A percentile compares a stretch with the other conserved stretches of the same genome.
These are phyloP conservation scores for Amanita brunnescens DNA, from an alignment of 768 basidiomycete species.

Conservation along the genomic window DNA sequence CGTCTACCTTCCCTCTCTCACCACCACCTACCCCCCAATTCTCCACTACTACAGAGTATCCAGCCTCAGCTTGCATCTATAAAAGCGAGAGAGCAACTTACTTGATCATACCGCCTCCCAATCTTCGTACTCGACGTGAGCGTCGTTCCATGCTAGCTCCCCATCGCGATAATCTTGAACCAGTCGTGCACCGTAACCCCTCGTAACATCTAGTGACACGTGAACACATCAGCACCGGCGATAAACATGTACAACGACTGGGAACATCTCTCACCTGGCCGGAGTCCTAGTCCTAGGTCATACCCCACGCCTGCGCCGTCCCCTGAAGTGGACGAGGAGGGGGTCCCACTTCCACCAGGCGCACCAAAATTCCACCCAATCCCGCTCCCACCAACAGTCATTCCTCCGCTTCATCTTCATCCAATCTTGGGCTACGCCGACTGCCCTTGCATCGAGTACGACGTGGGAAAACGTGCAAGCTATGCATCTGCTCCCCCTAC, in stretches of 20 bases:
- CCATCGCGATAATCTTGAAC: neutral
- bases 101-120: neutral
- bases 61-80: neutral
- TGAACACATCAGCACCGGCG: neutral
- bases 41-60: neutral
- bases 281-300: neutral
- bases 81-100: neutral
- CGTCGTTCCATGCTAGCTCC: neutral
- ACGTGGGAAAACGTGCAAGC: neutral
- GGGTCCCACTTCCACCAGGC: neutral
- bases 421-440: neutral
- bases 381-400: neutral
- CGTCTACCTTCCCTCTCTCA: neutral
- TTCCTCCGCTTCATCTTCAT: neutral
- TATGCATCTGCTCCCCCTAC: neutral
- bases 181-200: neutral
- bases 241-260: slow-evolving; percentile 1
- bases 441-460: slow-evolving; percentile 1
- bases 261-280: neutral
- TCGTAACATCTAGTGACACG: neutral
- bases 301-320: slow-evolving; percentile 2
- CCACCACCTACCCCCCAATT: neutral
- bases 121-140: neutral
- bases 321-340: neutral
- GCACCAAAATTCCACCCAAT: neutral